Conservation (phyloP, 1,139 yeast genomes). For the Trichomonascaceae sp. region DNA sequence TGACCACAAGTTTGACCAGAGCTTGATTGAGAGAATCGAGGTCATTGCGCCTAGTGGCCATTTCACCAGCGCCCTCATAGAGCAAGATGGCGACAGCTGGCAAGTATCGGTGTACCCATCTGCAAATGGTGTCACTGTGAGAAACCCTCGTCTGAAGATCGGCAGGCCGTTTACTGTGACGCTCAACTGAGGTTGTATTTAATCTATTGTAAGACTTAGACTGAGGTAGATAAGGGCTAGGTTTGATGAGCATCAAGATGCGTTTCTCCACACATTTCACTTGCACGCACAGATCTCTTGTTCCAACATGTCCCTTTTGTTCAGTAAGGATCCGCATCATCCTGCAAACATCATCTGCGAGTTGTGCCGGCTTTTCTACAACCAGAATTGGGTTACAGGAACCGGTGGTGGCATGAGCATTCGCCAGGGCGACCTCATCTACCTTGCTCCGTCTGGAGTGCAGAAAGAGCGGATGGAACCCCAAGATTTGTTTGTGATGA, state of each 20-base stretch:
- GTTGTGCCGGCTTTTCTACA: slow-evolving; percentile 62
- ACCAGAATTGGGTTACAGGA: slow-evolving; percentile 87
- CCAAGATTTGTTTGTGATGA: slow-evolving; percentile 69
- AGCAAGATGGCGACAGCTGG: not conserved
- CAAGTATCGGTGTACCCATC: not conserved
- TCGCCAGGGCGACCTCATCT: slow-evolving; percentile 46
- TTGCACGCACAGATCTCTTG: too few relatives aligned
- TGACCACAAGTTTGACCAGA: not conserved
- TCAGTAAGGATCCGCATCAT: slow-evolving; percentile 34
- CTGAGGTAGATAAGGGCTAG: too few relatives aligned
- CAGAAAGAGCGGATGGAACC: slow-evolving; percentile 85
- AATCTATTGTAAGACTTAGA: too few relatives aligned
- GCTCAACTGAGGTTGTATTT: not conserved
- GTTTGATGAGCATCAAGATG: too few relatives aligned
- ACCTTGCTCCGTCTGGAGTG: slow-evolving; percentile 88
- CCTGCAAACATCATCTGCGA: slow-evolving; percentile 83
- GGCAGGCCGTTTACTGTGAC: not conserved
- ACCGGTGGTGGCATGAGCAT: slow-evolving; percentile 94
- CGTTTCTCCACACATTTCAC: too few relatives aligned
- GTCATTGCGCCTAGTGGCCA: not conserved
- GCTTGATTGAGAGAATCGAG: not conserved
- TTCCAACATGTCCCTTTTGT: too few relatives aligned
- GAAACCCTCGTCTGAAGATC: not conserved
- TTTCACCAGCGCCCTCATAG: not conserved
- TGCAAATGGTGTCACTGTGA: not conserved